Percentiles rank a stretch among this genome's conserved stretches.
Conservation (phyloP, 2,329 filamentous ascomycete genomes). For the Raffaelea ambrosiae region DNA sequence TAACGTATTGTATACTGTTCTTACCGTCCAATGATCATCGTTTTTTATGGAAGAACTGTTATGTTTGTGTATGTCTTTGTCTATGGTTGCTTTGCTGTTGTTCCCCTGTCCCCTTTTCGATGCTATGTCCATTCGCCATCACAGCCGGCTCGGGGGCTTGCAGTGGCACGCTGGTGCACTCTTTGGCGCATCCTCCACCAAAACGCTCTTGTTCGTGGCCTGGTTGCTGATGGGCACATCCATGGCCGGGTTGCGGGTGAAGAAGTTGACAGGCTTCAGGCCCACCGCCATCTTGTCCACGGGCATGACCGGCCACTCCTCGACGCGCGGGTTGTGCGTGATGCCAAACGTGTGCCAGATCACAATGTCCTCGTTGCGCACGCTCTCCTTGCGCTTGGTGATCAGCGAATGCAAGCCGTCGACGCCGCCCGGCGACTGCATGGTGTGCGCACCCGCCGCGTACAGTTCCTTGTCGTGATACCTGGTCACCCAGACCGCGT, state of each 20-base stretch:
- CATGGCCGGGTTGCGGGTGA: conserved; percentile 7
- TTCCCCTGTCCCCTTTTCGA: no score
- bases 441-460: conserved; percentile 30
- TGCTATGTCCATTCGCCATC: no score
- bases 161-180: conserved; percentile 8
- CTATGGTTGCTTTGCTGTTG: no score
- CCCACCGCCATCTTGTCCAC: conserved; percentile 24
- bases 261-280: conserved; percentile 10
- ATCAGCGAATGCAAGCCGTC: not conserved
- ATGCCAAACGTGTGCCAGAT: conserved; percentile 51
- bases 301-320: conserved; percentile 64
- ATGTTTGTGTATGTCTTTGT: no score
- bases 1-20: no score
- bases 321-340: conserved; percentile 55
- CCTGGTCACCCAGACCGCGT: conserved; percentile 36
- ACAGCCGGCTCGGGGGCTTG: no score
- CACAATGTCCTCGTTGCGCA: conserved; percentile 49
- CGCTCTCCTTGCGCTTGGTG: not conserved
- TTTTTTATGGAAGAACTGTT: no score
- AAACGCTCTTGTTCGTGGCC: conserved; percentile 6
- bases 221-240: conserved; percentile 10
- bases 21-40: no score
- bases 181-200: conserved; percentile 1
- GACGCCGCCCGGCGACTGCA: conserved; percentile 15
- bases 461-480: conserved; percentile 33